Conservation (phyloP, 1,139 yeast species). For the Blastobotrys raffinosifermentans region DNA sequence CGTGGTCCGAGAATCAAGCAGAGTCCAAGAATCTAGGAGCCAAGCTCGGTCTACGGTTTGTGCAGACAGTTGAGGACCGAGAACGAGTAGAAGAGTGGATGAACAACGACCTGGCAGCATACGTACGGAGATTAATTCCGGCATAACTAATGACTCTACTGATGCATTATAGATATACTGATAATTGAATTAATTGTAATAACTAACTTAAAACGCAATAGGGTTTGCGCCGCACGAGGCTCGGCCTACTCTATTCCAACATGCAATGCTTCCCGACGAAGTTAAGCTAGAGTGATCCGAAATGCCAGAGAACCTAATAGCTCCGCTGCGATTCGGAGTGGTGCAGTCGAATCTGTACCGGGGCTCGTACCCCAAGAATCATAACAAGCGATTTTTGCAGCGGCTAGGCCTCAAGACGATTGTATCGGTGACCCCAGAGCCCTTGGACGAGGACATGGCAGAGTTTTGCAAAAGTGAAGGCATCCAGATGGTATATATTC, state of each 20-base stretch:
- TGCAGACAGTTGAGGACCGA: constrained; percentile 40
- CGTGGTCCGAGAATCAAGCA: constrained; percentile 47
- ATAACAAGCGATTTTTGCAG: constrained; percentile 66
- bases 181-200: too few species aligned
- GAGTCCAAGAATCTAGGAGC: constrained; percentile 6
- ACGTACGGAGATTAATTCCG: too few species aligned
- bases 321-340: constrained; percentile 74
- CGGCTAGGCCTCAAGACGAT: constrained; percentile 65
- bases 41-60: constrained; percentile 56
- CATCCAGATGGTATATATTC: constrained; percentile 56
- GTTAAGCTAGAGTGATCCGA: too few species aligned
- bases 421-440: constrained; percentile 72
- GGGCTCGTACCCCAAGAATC: constrained; percentile 80
- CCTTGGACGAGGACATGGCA: constrained; percentile 46
- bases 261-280: too few species aligned
- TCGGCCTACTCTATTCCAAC: too few species aligned
- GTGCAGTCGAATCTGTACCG: constrained; percentile 68
- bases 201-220: too few species aligned
- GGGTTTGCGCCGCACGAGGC: too few species aligned
- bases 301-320: constrained; percentile 39
- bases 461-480: constrained; percentile 46
- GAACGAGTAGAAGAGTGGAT: constrained; percentile 20
- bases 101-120: too few species aligned
- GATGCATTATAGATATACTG: too few species aligned
- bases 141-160: too few species aligned